phyloP scores from a whole-genome alignment of 345 rosid genomes.

The Lumnitzera littorea region DNA sequence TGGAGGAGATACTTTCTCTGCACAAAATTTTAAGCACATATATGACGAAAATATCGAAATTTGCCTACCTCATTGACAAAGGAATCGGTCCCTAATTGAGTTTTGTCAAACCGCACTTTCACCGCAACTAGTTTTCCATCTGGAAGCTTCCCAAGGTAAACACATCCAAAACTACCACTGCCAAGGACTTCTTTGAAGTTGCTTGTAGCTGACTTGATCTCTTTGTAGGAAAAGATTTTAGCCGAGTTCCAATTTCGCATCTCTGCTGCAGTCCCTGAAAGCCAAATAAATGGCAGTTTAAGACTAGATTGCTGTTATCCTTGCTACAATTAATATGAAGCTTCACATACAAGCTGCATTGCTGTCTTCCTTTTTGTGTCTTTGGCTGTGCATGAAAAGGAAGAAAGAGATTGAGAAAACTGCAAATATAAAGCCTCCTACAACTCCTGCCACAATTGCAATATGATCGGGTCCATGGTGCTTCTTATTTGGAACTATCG shows the following conservation, averaged over 20 bases:
- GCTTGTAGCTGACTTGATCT: slow-evolving; percentile 72
- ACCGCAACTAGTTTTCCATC: slow-evolving; percentile 79
- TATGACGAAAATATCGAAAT: not conserved
- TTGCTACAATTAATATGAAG: slow-evolving; percentile 2
- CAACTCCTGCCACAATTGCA: slow-evolving; percentile 47
- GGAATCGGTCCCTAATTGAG: slow-evolving; percentile 92
- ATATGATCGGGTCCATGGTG: slow-evolving; percentile 27
- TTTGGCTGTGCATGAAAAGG: slow-evolving; percentile 33
- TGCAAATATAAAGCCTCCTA: slow-evolving; percentile 51
- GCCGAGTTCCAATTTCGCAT: slow-evolving; percentile 85
- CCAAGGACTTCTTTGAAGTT: slow-evolving; percentile 81
- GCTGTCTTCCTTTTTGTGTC: slow-evolving; percentile 30
- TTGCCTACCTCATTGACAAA: slow-evolving; percentile 69
- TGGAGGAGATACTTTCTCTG: too few species aligned
- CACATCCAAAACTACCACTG: slow-evolving; percentile 86
- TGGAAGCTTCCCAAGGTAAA: slow-evolving; percentile 72
- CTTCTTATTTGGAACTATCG: slow-evolving; percentile 40
- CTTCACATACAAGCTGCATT: slow-evolving; percentile 39
- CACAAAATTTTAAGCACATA: too few species aligned
- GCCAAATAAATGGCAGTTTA: too few species aligned
- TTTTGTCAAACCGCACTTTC: slow-evolving; percentile 76
- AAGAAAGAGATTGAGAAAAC: slow-evolving; percentile 29
- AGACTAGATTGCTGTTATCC: not conserved
- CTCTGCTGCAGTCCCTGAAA: slow-evolving; percentile 38
- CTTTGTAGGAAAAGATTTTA: slow-evolving; percentile 66